Base-by-base conservation (phyloP, 2,329 filamentous ascomycete species). In the Pseudogymnoascus sp. region DNA sequence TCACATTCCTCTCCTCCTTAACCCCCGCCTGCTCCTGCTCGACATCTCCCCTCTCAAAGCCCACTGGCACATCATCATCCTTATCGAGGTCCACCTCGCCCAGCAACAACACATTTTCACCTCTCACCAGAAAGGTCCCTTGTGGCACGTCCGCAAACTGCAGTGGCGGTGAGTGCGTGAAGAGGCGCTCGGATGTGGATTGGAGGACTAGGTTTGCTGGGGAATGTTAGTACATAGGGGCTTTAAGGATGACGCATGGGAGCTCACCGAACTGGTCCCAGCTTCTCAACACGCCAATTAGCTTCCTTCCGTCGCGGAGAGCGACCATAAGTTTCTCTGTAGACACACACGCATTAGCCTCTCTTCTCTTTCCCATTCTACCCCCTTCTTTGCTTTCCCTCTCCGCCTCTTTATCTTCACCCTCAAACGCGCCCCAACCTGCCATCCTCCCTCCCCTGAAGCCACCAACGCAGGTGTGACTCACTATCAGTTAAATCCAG, bases 71-170 rank as follows among this genome's bases (percentile, higher is more conserved):
- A 63, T 96, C 88, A 75, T 99, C 95, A 76, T 99, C 95, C 72
- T 89, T 91, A 79, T 99, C 95, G 23, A 99, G 85, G 74, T 99
- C 95, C 70, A 99, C 96, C 77, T 97, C 96, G 38, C 95, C 95
- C 16, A 97, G 83, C 49, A 99, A 81, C 60, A 96, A 81, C n/a
- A 99, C 95, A 75, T 99, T 99, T 79, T 99, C 95, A 68, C 95
- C 95, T 64, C 95, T 84, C 52, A 99, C 91, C 37, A 97, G 84
- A 78, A 95, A 97, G 66, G 96, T 86, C 59, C 95, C 95, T 63
- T 91, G 86, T 9, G 86, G 81, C 64, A 96, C 84, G 74, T 99
- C 95, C 65, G 91, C 90, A 74, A 91, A 97, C 60, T 96, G 73
- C 9, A 80, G 80, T 33, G 73, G 72, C 73, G 77, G 74, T 3